Evolutionary conservation across 2,329 filamentous ascomycete species (phyloP), one percentile per base, ranked within the genome.

Genomic region (Eurotiales sp.): DNA sequence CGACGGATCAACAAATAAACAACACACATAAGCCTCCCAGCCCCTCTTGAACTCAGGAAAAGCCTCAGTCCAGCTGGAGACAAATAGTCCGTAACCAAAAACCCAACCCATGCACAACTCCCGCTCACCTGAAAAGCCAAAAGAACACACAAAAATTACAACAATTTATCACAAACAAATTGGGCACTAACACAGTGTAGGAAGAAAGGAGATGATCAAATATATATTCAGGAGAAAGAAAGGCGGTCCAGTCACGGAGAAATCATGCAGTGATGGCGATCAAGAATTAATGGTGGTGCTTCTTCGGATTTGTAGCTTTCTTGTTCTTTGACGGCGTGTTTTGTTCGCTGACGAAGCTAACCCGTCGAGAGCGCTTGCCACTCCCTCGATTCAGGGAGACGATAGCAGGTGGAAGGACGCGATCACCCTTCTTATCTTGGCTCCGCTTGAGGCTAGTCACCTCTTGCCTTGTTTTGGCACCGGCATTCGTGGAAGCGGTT

Each of bases 331-430:
- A 55, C 36, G 64, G 66, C n/a, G 64, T 58, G 21, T 61, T 61
- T 8, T 70, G 64, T 11, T 15, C 10, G 51, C 60, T 67, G 21
- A 64, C 62, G 54, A 72, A 72, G 54, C 62, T 67, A 42, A 69
- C 67, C 8, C 62, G 71, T 51, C 66, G 66, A 52, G 67, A 66
- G 22, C 71, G 65, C 47, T 63, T 61, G 37, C 60, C 56, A 27
- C n/a, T n/a, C n/a, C 46, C 29, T 29, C 61, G 61, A 12, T 61
- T 62, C 45, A 67, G 53, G 6, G 62, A 55, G 4, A 61, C 56
- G 17, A 66, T 54, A 29, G 59, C 61, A 21, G 61, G 56, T 39
- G 61, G 57, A 12, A 65, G 57, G 29, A 60, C 58, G 47, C 51
- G 58, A 45, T 60, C 63, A 52, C 58, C 61, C 55, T 65, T 70